Percentiles rank a stretch among this genome's conserved stretches.
These are phyloP conservation scores for Mycena galericulata DNA, from an alignment of 768 basidiomycete species.

Conservation along the genomic window DNA sequence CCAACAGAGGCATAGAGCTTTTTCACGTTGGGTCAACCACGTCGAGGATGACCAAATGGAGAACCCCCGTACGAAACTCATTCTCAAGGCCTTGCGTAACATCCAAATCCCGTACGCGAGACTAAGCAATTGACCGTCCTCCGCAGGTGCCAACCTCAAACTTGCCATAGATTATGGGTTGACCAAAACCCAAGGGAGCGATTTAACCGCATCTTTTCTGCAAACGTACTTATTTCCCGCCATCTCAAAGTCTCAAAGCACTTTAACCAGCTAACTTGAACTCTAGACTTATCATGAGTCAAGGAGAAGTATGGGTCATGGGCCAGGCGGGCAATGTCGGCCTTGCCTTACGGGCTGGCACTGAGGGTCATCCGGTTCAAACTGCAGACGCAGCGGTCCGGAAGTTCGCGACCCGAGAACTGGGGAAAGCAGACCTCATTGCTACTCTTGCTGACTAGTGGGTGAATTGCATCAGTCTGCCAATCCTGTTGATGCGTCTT, in stretches of 20 bases:
- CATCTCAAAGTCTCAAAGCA: no score
- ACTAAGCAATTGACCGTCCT: conserved; percentile 12
- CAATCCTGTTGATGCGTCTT: conserved; percentile 15
- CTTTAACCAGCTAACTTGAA: background rate
- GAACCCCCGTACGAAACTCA: conserved; percentile 73
- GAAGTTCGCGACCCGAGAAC: conserved; percentile 88
- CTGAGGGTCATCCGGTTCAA: conserved; percentile 78
- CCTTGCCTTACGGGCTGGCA: conserved; percentile 75
- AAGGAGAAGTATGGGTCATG: conserved; percentile 92
- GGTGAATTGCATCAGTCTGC: conserved; percentile 42
- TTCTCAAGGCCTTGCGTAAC: conserved; percentile 83
- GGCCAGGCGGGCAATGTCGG: conserved; percentile 76
- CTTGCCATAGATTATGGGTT: conserved; percentile 92
- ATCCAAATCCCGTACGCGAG: conserved; percentile 37
- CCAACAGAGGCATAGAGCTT: conserved; percentile 54
- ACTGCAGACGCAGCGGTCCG: conserved; percentile 82
- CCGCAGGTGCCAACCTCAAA: conserved; percentile 83
- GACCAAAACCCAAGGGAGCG: conserved; percentile 76
- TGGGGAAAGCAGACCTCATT: conserved; percentile 82
- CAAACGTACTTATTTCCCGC: conserved; percentile 64
- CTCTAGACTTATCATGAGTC: conserved; percentile 84
- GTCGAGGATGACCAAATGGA: conserved; percentile 84
- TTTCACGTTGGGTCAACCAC: conserved; percentile 92
- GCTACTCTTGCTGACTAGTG: conserved; percentile 93
- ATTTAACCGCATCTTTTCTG: conserved; percentile 91